A percentile compares a stretch with the other conserved stretches of the same genome.
phyloP scores from a whole-genome alignment of 768 basidiomycete genomes.

The Kockovaella imperatae region DNA sequence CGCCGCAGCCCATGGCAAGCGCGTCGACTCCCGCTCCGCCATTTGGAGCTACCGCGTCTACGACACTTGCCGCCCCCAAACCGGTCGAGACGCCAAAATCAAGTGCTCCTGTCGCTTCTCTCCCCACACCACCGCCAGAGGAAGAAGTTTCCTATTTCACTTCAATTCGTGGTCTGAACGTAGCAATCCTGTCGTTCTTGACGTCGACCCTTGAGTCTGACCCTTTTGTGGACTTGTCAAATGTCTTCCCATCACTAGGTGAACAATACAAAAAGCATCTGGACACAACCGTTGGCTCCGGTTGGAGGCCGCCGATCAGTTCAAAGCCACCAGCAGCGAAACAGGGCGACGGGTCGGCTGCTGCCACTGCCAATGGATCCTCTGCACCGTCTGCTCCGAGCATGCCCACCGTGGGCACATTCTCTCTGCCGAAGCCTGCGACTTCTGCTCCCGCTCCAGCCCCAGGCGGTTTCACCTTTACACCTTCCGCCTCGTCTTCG shows the following conservation, averaged over 20 bases:
- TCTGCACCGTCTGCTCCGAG: conserved; percentile 9
- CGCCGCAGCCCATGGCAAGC: background rate
- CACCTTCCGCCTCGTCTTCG: conserved; percentile 7
- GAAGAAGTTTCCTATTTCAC: conserved; percentile 35
- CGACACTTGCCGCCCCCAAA: background rate
- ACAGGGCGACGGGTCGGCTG: background rate
- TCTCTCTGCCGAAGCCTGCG: conserved; percentile 19
- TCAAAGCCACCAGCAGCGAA: background rate
- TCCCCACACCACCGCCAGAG: conserved; percentile 14
- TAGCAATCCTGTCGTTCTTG: conserved; percentile 33
- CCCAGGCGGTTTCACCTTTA: conserved; percentile 16
- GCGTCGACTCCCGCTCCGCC: background rate
- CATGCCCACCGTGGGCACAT: conserved; percentile 15
- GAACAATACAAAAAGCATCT: conserved; percentile 23
- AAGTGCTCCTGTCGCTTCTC: background rate
- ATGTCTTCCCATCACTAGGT: conserved; percentile 13
- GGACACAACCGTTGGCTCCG: conserved; percentile 14
- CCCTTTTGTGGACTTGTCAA: conserved; percentile 28
- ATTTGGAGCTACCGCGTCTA: background rate
- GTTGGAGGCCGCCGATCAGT: conserved; percentile 11
- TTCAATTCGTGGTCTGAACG: conserved; percentile 38
- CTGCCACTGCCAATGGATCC: background rate
- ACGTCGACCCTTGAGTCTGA: conserved; percentile 21
- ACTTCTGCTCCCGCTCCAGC: conserved; percentile 3
- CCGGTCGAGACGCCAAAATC: background rate